phyloP scores from a whole-genome alignment of 345 rosid genomes.

The Gossypium longicalyx region DNA sequence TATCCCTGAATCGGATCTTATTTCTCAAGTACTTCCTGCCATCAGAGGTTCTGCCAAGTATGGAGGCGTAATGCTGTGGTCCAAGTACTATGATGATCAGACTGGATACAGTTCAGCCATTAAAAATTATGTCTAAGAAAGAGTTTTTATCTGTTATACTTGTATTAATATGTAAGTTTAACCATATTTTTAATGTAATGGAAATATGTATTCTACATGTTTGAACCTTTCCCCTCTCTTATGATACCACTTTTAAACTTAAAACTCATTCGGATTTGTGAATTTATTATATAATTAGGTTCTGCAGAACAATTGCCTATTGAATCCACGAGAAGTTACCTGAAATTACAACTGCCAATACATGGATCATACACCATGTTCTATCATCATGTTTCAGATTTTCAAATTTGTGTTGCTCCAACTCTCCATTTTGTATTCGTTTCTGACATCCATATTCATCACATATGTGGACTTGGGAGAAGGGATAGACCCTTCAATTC shows the following conservation, averaged over 20 bases:
- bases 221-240: neutral
- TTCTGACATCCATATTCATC: too few species aligned
- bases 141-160: neutral
- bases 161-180: neutral
- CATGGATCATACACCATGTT: too few species aligned
- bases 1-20: slow-evolving; percentile 4
- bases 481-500: too few species aligned
- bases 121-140: neutral
- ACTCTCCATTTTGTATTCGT: too few species aligned
- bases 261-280: neutral
- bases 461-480: too few species aligned
- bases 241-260: neutral
- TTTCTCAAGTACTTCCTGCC: slow-evolving; percentile 16
- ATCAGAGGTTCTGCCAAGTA: slow-evolving; percentile 16
- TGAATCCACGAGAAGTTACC: too few species aligned
- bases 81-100: neutral
- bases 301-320: neutral
- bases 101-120: slow-evolving; percentile 13
- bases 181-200: neutral
- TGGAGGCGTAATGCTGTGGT: slow-evolving; percentile 25
- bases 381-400: too few species aligned
- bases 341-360: too few species aligned
- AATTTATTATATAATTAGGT: neutral
- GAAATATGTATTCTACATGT: slow-evolving; percentile 5
- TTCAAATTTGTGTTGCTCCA: too few species aligned